phyloP scores from a whole-genome alignment of 2,329 filamentous ascomycete species.

The Aspergillus ochraceoroseus region DNA sequence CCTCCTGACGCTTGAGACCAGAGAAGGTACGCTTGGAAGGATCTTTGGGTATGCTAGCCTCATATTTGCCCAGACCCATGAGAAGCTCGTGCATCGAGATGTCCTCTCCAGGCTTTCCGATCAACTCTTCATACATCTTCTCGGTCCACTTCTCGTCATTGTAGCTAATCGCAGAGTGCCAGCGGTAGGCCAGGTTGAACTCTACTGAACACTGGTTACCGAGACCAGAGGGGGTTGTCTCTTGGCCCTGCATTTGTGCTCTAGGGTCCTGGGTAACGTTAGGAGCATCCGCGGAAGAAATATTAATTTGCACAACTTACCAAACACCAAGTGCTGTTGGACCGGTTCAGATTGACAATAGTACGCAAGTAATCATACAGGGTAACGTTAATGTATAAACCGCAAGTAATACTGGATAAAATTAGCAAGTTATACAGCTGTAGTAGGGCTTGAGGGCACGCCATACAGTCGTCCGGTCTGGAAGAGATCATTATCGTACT shows the following conservation, averaged over 20 bases:
- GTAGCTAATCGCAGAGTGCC: conserved; percentile 73
- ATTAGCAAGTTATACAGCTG: conserved; percentile 40
- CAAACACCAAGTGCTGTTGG: conserved; percentile 73
- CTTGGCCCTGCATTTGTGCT: conserved; percentile 57
- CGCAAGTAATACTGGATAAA: conserved; percentile 56
- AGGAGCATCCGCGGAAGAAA: neutral
- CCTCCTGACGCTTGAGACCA: conserved; percentile 57
- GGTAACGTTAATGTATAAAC: conserved; percentile 73
- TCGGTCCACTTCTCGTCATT: conserved; percentile 78
- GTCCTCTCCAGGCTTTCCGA: conserved; percentile 55
- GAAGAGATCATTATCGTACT: conserved; percentile 72
- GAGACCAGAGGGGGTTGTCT: conserved; percentile 63
- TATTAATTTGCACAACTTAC: conserved; percentile 20
- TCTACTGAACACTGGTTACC: conserved; percentile 82
- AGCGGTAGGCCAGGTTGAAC: conserved; percentile 83
- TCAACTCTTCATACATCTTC: conserved; percentile 59
- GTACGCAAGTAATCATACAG: conserved; percentile 74
- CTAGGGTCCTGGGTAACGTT: conserved; percentile 56
- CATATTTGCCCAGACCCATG: conserved; percentile 59
- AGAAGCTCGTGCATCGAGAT: conserved; percentile 60
- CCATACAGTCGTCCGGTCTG: conserved; percentile 64
- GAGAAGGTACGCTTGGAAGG: conserved; percentile 65
- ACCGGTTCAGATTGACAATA: conserved; percentile 66
- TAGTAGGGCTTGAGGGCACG: neutral
- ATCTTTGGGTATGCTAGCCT: conserved; percentile 58